phyloP scores from a whole-genome alignment of 176 grass and related monocot genomes.

The Ampelocalamus luodianensis region DNA sequence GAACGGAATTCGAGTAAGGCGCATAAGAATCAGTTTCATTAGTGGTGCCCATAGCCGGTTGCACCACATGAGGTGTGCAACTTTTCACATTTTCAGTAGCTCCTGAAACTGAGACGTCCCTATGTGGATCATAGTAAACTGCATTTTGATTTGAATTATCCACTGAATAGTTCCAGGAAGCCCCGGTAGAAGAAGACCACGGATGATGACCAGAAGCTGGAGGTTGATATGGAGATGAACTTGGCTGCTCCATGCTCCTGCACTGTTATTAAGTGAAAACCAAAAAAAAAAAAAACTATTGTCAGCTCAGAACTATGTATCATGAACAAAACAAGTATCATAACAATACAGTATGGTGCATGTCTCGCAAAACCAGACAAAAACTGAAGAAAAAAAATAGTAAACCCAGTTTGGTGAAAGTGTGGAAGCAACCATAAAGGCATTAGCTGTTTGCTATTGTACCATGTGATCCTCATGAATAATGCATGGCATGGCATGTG shows the following conservation, averaged over 20 bases:
- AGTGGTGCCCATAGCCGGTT: constrained; percentile 25
- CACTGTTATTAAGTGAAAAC: constrained; percentile 41
- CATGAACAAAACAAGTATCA: constrained; percentile 24
- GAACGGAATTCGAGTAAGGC: constrained; percentile 53
- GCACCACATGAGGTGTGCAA: constrained; percentile 40
- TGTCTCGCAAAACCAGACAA: constrained; percentile 18
- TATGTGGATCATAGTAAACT: constrained; percentile 76
- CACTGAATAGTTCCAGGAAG: constrained; percentile 61
- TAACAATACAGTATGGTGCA: background rate
- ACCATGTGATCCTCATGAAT: background rate
- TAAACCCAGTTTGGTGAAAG: constrained; percentile 1
- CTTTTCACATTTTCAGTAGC: constrained; percentile 58
- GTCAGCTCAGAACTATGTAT: constrained; percentile 27
- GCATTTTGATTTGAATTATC: constrained; percentile 47
- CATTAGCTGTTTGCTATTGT: constrained; percentile 11
- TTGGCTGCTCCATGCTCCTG: constrained; percentile 47
- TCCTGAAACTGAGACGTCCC: constrained; percentile 60
- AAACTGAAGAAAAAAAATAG: background rate
- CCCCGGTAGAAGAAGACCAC: constrained; percentile 50
- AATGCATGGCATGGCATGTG: background rate
- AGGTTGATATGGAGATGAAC: constrained; percentile 55
- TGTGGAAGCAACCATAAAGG: constrained; percentile 9
- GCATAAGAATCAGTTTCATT: constrained; percentile 50
- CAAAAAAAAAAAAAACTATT: constrained; percentile 40
- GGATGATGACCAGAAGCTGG: constrained; percentile 47